Conservation (phyloP, 1,284 basidiomycete species). For the Melampsora americana region DNA sequence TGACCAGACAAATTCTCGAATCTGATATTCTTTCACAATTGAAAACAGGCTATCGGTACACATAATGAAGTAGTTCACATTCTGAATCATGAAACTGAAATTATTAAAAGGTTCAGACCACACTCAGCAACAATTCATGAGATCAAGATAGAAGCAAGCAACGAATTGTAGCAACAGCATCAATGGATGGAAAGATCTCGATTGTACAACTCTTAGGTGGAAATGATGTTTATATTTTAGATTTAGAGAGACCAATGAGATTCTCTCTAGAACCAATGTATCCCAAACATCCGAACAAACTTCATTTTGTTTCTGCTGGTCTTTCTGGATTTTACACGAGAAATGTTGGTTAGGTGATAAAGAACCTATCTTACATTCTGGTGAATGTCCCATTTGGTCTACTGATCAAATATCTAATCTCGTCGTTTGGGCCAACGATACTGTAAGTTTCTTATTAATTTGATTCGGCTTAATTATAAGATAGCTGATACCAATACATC, state of each 20-base stretch:
- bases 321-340: constrained; percentile 86
- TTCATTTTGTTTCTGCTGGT: constrained; percentile 89
- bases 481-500: constrained; percentile 25
- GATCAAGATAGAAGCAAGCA: constrained; percentile 76
- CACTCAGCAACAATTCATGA: constrained; percentile 87
- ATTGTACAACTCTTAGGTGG: constrained; percentile 77
- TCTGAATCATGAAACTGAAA: constrained; percentile 72
- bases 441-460: constrained; percentile 58
- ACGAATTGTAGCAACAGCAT: constrained; percentile 89
- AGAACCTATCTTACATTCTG: constrained; percentile 77
- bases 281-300: constrained; percentile 66
- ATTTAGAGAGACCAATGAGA: constrained; percentile 88
- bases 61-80: constrained; percentile 88
- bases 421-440: constrained; percentile 95
- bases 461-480: neutral
- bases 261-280: constrained; percentile 90
- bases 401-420: constrained; percentile 78
- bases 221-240: constrained; percentile 73
- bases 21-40: neutral
- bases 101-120: constrained; percentile 84
- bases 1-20: neutral
- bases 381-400: constrained; percentile 93
- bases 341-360: constrained; percentile 96
- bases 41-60: constrained; percentile 67
- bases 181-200: constrained; percentile 89